Evolutionary conservation across 345 rosid genomes (phyloP).

Genomic region (Populus deltoides): DNA sequence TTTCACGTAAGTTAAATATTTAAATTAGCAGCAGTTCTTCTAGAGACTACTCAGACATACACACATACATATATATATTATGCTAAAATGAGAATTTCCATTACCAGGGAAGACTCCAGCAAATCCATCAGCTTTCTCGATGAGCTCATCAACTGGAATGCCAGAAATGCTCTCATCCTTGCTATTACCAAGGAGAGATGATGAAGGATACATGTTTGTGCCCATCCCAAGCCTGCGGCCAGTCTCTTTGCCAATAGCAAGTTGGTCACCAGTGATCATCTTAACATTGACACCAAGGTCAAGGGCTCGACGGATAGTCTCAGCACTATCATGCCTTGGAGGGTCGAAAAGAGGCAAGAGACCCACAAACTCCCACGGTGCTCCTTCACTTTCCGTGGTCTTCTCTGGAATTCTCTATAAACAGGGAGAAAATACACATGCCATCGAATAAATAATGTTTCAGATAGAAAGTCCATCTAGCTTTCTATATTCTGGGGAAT

Average conservation of each 20-base stretch:
- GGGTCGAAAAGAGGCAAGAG: slow-evolving; percentile 92
- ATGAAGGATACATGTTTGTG: slow-evolving; percentile 91
- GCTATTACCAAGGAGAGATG: slow-evolving; percentile 71
- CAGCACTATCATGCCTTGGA: slow-evolving; percentile 98
- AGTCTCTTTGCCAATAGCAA: slow-evolving; percentile 90
- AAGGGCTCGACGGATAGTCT: slow-evolving; percentile 85
- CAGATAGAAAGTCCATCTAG: neutral
- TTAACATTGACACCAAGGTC: slow-evolving; percentile 92
- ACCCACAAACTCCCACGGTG: slow-evolving; percentile 87
- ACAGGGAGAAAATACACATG: neutral
- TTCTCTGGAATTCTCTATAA: slow-evolving; percentile 62
- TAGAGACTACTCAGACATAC: neutral
- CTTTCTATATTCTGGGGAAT: neutral
- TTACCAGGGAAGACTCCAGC: slow-evolving; percentile 96
- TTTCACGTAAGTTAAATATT: neutral
- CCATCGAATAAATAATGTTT: neutral
- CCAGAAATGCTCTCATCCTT: slow-evolving; percentile 60
- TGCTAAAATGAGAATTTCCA: neutral
- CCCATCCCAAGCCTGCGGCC: slow-evolving; percentile 97
- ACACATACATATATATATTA: too few relatives aligned
- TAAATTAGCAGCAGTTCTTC: neutral
- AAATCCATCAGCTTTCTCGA: slow-evolving; percentile 91
- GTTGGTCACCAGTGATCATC: slow-evolving; percentile 90
- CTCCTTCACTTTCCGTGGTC: slow-evolving; percentile 68
- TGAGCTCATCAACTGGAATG: slow-evolving; percentile 77